Conservation (phyloP, 192 early-diverging fungal species). For the Backusella parvicylindrica region DNA sequence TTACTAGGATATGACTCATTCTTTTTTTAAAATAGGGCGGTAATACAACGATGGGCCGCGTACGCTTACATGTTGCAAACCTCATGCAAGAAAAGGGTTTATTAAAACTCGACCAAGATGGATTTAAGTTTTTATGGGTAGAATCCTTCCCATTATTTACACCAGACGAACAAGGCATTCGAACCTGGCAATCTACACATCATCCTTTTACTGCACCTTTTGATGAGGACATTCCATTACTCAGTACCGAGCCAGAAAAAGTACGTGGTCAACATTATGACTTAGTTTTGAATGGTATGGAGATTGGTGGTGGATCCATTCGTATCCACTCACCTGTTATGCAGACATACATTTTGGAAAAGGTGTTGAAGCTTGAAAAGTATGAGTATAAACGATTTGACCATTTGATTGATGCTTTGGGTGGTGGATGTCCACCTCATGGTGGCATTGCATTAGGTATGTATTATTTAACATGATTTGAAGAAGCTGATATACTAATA, state of each 20-base stretch:
- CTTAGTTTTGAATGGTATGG: conserved; percentile 85
- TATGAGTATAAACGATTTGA: conserved; percentile 61
- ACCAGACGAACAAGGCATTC: conserved; percentile 52
- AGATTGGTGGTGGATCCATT: conserved; percentile 90
- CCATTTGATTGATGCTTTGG: conserved; percentile 79
- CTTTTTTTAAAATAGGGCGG: conserved; percentile 21
- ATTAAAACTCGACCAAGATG: conserved; percentile 41
- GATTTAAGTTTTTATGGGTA: conserved; percentile 80
- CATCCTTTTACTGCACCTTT: conserved; percentile 90
- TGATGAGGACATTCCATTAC: conserved; percentile 59
- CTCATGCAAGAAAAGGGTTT: conserved; percentile 49
- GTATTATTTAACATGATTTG: not conserved
- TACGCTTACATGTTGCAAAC: conserved; percentile 51
- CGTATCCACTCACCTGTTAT: conserved; percentile 77
- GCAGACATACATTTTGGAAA: conserved; percentile 72
- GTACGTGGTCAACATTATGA: conserved; percentile 85
- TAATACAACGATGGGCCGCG: conserved; percentile 59
- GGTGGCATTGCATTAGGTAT: conserved; percentile 75
- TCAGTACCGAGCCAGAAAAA: conserved; percentile 58
- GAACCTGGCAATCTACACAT: conserved; percentile 64
- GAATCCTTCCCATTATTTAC: conserved; percentile 90
- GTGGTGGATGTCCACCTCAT: conserved; percentile 85
- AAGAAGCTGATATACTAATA: not conserved
- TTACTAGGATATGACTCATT: not conserved
- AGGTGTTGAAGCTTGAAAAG: conserved; percentile 59